These are phyloP conservation scores for Senna tora DNA, from an alignment of 306 rosid species.

Conservation along the genomic window DNA sequence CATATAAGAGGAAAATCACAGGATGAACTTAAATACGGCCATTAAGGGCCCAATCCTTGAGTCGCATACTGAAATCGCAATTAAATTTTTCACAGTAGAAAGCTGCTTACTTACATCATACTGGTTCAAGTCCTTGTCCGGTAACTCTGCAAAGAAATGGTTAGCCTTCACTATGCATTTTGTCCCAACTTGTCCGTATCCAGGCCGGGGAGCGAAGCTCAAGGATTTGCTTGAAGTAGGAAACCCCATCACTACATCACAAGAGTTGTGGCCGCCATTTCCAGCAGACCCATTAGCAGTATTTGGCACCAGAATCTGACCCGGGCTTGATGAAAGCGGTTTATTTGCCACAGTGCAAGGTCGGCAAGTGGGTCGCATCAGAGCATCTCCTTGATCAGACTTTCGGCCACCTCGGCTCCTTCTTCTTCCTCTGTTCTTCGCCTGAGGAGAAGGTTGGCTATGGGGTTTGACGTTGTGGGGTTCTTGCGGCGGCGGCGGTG, in stretches of 20 bases:
- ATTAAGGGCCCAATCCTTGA: constrained; percentile 43
- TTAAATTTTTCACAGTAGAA: constrained; percentile 29
- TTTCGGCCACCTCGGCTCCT: constrained; percentile 85
- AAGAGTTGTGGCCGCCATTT: constrained; percentile 50
- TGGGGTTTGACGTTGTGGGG: constrained; percentile 47
- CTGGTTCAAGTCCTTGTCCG: constrained; percentile 96
- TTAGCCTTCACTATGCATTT: constrained; percentile 93
- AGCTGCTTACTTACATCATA: constrained; percentile 92
- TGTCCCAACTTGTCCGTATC: constrained; percentile 90
- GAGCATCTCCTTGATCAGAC: constrained; percentile 81
- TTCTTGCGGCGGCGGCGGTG: constrained; percentile 65
- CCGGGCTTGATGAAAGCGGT: constrained; percentile 38
- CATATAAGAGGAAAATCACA: constrained; percentile 49
- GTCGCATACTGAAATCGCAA: constrained; percentile 31
- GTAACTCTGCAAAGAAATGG: constrained; percentile 96
- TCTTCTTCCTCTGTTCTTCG: constrained; percentile 78
- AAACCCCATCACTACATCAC: constrained; percentile 65
- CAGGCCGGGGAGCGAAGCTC: constrained; percentile 88
- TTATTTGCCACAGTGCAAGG: constrained; percentile 60
- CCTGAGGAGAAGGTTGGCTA: constrained; percentile 65
- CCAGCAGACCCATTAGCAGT: constrained; percentile 44
- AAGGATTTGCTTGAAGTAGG: constrained; percentile 85
- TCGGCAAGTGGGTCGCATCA: constrained; percentile 81
- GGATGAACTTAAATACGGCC: constrained; percentile 48
- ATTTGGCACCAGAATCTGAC: constrained; percentile 37